Evolutionary conservation across 2,329 filamentous ascomycete species (phyloP), one percentile per base, ranked within the genome.

Genomic region (Alternaria brassicae): DNA sequence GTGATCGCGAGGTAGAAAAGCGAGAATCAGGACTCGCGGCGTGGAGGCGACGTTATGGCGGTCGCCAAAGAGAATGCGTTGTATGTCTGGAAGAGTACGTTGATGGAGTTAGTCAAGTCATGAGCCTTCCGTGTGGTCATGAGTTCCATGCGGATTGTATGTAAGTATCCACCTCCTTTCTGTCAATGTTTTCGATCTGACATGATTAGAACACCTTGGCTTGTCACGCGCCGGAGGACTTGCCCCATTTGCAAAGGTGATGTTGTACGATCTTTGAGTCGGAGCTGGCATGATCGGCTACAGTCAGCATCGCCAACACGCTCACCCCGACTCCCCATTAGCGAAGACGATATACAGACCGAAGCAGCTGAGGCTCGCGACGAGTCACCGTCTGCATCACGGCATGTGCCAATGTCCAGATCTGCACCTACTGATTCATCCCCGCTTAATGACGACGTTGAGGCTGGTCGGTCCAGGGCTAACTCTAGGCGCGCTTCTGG

Each of bases 91-190:
- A 99, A 74, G 95, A 99, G 75, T 99, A 98, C 72, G 84, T 97
- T 21, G 93, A 97, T 77, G 95, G 95, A 37, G 89, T 97, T 70
- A 97, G 93, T 76, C 88, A 88, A 72, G 94, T 99, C 37, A 99
- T 99, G 95, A 96, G 93, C 74, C 81, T 99, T 59, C 95, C 95
- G 8, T 99, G 95, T 79, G 95, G 95, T 34, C 95, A 99, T 77
- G 95, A 99, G 73, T 99, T 98, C 78, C 95, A 99, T 78, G 94
- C 85, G 27, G 93, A 96, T 75, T 99, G 95, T 93, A 98, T 99
- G 93, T 96, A 81, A 89, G 93, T 90, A 47, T 15, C 32, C 21
- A 15, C 1, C 12, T 30, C 49, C 13, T n/a, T 19, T 9, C 5
- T 15, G 12, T 21, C 10, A 9, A 21, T 7, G 15, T 2, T 30